phyloP scores from a whole-genome alignment of 768 basidiomycete genomes.

The Podaxis sp. region DNA sequence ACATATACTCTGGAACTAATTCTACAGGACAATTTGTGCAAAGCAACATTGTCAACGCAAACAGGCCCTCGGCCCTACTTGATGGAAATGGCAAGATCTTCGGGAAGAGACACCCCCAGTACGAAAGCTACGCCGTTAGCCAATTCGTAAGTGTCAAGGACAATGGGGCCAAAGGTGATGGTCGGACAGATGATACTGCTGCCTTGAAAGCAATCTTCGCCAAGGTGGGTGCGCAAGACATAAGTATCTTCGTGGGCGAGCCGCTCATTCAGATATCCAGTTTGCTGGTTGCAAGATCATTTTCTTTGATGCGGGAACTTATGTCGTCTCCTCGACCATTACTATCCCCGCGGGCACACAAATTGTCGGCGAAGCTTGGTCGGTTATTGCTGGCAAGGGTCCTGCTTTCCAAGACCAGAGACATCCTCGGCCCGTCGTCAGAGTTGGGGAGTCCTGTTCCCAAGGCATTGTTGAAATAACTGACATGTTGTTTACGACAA shows the following conservation, averaged over 20 bases:
- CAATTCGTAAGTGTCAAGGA: constrained; percentile 75
- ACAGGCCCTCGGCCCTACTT: constrained; percentile 59
- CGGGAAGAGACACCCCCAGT: constrained; percentile 66
- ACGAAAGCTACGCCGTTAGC: constrained; percentile 54
- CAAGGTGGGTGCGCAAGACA: constrained; percentile 35
- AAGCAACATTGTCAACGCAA: constrained; percentile 44
- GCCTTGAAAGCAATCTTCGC: constrained; percentile 62
- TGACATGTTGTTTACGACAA: constrained; percentile 63
- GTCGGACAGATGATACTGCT: constrained; percentile 71
- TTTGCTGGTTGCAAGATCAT: constrained; percentile 76
- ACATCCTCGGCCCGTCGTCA: constrained; percentile 46
- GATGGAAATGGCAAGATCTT: constrained; percentile 59
- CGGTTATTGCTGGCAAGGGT: constrained; percentile 53
- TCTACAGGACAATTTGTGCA: constrained; percentile 46
- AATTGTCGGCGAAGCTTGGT: constrained; percentile 64
- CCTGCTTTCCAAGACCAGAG: constrained; percentile 42
- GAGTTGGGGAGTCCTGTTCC: constrained; percentile 50
- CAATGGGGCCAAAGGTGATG: constrained; percentile 74
- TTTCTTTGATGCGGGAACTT: constrained; percentile 75
- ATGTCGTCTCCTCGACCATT: constrained; percentile 55
- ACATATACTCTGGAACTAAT: constrained; percentile 59
- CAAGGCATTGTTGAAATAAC: constrained; percentile 58
- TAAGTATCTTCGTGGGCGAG: neutral
- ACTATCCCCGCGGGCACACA: constrained; percentile 58
- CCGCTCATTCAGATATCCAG: constrained; percentile 31